Percentiles rank a stretch among this genome's conserved stretches.
phyloP scores from a whole-genome alignment of 345 rosid species.

The Geranium rotundifolium region DNA sequence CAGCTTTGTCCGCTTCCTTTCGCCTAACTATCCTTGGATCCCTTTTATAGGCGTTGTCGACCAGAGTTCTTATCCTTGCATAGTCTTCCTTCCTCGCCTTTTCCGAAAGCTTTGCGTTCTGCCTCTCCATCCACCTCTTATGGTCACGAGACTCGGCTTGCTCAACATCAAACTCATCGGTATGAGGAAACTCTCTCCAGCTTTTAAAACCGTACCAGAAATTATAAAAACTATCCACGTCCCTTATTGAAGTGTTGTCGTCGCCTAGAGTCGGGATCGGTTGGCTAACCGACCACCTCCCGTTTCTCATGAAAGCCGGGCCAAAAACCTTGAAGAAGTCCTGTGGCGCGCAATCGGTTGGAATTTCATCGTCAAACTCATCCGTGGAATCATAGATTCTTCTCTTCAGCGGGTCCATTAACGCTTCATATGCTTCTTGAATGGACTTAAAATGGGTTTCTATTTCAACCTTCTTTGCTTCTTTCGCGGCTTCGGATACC shows the following conservation, averaged over 20 bases:
- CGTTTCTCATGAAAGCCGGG: conserved; percentile 95
- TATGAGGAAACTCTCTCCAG: conserved; percentile 98
- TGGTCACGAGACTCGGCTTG: conserved; percentile 97
- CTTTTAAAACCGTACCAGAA: conserved; percentile 92
- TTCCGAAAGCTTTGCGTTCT: conserved; percentile 71
- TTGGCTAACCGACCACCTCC: conserved; percentile 87
- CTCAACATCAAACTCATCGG: conserved; percentile 90
- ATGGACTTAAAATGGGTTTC: conserved; percentile 77
- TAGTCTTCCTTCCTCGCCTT: conserved; percentile 94
- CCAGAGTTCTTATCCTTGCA: conserved; percentile 69
- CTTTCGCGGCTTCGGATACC: conserved; percentile 50
- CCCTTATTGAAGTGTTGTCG: conserved; percentile 30
- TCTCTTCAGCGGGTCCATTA: conserved; percentile 86
- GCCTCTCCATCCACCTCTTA: conserved; percentile 99
- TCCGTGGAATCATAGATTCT: conserved; percentile 40
- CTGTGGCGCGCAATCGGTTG: conserved; percentile 70
- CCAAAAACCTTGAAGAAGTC: conserved; percentile 95
- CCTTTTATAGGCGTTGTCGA: conserved; percentile 84
- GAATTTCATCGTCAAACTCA: conserved; percentile 76
- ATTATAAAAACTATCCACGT: conserved; percentile 35
- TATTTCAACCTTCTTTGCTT: conserved; percentile 48
- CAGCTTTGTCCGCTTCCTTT: conserved; percentile 79
- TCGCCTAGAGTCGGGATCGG: conserved; percentile 71
- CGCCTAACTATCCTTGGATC: conserved; percentile 80
- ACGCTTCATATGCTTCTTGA: conserved; percentile 90